Base-by-base conservation (phyloP, 2,329 filamentous ascomycete species). In the Byssothecium circinans region DNA sequence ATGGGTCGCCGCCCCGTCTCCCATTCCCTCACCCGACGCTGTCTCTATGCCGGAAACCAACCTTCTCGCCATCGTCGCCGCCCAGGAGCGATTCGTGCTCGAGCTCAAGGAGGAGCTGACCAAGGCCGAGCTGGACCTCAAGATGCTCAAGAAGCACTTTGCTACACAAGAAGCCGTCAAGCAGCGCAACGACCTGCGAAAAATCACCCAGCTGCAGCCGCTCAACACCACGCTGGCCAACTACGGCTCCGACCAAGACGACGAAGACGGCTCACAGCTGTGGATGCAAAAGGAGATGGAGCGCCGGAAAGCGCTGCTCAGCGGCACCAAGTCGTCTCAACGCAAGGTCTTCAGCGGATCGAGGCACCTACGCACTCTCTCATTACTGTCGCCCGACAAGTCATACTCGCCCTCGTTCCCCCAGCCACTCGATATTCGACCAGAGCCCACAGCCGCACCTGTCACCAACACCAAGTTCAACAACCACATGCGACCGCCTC, bases 91-190 rank as follows among this genome's bases (percentile, higher is more conserved):
- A 47, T 85, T 84, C 57, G 92, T 99, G 1, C 75, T 99, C 47
- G 94, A 97, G 72, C 77, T 99, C 43, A 87, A 86, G 50, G 94
- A 99, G 69, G 92, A 97, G 70, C 77, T 99, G n/a, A 75, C 78
- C 19, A 86, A 85, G 50, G 92, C 94, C 5, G 92, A 99, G 68
- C 74, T 77, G 11, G 88, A 95, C 38, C 77, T 99, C 33, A 76
- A 78, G 38, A 81, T 77, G 34, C 77, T 99, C 52, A 97, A 96
- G 77, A 86, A 82, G 62, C 87, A 91, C 70, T 97, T 89, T 86
- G 82, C 88, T 1, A 74, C 78, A 12, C 84, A 91, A 51, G 91
- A 96, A 67, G 84, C 83, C 38, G 81, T 83, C 49, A 89, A 84
- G 73, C 92, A 92, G 73, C 81, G 84, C 49, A 83, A 83, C 3